Evolutionary conservation across 495 filamentous ascomycete genomes (phyloP), one percentile per base, ranked within the genome.

Genomic region (Glutinoglossum americanum): DNA sequence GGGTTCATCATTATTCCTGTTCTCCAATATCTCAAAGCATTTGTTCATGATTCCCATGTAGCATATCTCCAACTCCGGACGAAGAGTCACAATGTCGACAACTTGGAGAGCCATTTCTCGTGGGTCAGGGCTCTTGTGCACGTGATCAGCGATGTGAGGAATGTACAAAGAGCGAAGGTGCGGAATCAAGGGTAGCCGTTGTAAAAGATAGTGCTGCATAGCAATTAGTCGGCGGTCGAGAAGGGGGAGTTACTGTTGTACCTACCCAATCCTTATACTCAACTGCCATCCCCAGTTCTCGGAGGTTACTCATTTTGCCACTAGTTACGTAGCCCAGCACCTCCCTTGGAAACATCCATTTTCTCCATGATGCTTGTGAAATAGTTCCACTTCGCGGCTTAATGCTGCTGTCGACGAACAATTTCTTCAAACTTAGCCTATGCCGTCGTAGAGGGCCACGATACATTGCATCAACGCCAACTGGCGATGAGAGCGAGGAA

Each of bases 21-120:
- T 73, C 66, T 96, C 89, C 9, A 89, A 71, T 53, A 96, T 84
- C 65, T 95, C 89, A 64, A 87, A 95, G 68, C 90, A 95, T 67
- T 93, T 94, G 7, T 67, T 70, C 33, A 74, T 71, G 51, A 94
- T 77, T n/a, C 86, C 89, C 59, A 92, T 72, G 63, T 94, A 94
- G 61, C 80, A 85, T 15, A 95, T 70, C 60, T 83, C 81, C 27
- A 94, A 79, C 60, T 95, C 89, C 0, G 85, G 83, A n/a, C 88
- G 78, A 33, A 95, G 74, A 47, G 84, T 82, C 57, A 94, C 83
- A 27, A 93, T 84, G 66, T 95, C 87, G 33, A 89, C 72, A 51
- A 94, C 79, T 61, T 93, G 83, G 39, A 86, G 66, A 1, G 87
- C 87, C n/a, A 94, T 74, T 65, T 95, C 89, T 59, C 76, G 77